These are phyloP conservation scores for Neurospora crassa DNA, from an alignment of 2,329 filamentous ascomycete species.

Conservation along the genomic window DNA sequence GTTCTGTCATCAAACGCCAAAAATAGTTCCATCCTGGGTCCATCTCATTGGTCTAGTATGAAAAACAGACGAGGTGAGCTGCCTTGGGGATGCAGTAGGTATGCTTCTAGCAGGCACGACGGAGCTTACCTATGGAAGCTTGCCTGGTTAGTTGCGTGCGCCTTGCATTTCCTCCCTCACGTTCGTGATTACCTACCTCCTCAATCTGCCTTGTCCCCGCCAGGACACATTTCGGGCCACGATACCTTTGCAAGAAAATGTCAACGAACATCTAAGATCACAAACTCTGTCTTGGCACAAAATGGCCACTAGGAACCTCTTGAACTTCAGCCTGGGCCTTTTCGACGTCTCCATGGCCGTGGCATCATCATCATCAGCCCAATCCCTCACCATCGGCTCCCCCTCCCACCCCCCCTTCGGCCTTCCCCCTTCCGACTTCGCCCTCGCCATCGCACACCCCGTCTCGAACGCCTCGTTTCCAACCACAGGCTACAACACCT, in stretches of 20 bases:
- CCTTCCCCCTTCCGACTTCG: conserved; percentile 3
- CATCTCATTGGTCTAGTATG: too few species aligned
- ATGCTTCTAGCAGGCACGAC: neutral
- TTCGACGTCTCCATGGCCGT: neutral
- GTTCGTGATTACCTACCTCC: neutral
- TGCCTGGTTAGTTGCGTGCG: neutral
- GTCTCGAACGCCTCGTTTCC: conserved; percentile 3
- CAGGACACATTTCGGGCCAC: too few species aligned
- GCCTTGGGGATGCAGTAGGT: too few species aligned
- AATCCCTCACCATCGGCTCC: neutral
- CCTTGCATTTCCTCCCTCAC: neutral
- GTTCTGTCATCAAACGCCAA: too few species aligned
- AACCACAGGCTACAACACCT: conserved; percentile 9
- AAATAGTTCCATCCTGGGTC: too few species aligned
- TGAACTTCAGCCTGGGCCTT: neutral
- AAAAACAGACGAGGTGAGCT: too few species aligned
- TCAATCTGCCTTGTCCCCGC: neutral
- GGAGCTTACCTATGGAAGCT: neutral
- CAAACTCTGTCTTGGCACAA: neutral
- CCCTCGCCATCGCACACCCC: neutral
- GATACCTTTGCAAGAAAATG: neutral
- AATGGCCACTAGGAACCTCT: neutral
- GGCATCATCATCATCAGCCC: neutral
- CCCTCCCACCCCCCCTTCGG: conserved; percentile 3
- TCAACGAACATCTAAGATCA: neutral